Percentiles rank a stretch among this genome's conserved stretches.
Evolutionary conservation across 2,329 filamentous ascomycete genomes (phyloP).

Genomic region (Colletotrichum sp.): DNA sequence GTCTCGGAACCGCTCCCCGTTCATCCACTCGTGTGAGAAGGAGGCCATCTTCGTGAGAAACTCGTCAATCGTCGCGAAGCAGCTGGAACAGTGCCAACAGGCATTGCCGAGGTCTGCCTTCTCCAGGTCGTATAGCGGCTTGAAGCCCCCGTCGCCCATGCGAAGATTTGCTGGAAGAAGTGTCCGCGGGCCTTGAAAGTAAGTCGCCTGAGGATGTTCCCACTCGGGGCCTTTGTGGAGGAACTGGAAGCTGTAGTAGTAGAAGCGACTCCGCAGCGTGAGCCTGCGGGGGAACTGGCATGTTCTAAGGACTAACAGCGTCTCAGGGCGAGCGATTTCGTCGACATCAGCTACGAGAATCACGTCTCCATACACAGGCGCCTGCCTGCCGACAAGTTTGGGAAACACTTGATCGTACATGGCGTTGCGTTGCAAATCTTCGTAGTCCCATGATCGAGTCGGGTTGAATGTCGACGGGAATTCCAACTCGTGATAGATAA

Average conservation of each 20-base stretch:
- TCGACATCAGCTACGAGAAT: slow-evolving; percentile 66
- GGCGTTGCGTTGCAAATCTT: slow-evolving; percentile 60
- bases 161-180: slow-evolving; percentile 60
- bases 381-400: slow-evolving; percentile 41
- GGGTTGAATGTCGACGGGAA: slow-evolving; percentile 6
- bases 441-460: slow-evolving; percentile 50
- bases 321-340: slow-evolving; percentile 60
- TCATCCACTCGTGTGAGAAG: slow-evolving; percentile 53
- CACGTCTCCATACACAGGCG: slow-evolving; percentile 56
- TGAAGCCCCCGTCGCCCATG: slow-evolving; percentile 30
- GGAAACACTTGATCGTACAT: slow-evolving; percentile 64
- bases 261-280: slow-evolving; percentile 57
- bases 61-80: slow-evolving; percentile 61
- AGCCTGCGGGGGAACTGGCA: slow-evolving; percentile 59
- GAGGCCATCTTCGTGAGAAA: slow-evolving; percentile 58
- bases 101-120: slow-evolving; percentile 48
- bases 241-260: slow-evolving; percentile 65
- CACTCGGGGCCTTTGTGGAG: slow-evolving; percentile 49
- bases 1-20: slow-evolving; percentile 53
- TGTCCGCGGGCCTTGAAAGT: slow-evolving; percentile 49
- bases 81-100: slow-evolving; percentile 68
- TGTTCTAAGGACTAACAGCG: slow-evolving; percentile 52
- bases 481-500: slow-evolving; percentile 55
- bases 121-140: slow-evolving; percentile 8
- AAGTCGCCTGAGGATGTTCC: slow-evolving; percentile 66